Evolutionary conservation across 164 flowering plant genomes (phyloP).

Genomic region (Piper betle): DNA sequence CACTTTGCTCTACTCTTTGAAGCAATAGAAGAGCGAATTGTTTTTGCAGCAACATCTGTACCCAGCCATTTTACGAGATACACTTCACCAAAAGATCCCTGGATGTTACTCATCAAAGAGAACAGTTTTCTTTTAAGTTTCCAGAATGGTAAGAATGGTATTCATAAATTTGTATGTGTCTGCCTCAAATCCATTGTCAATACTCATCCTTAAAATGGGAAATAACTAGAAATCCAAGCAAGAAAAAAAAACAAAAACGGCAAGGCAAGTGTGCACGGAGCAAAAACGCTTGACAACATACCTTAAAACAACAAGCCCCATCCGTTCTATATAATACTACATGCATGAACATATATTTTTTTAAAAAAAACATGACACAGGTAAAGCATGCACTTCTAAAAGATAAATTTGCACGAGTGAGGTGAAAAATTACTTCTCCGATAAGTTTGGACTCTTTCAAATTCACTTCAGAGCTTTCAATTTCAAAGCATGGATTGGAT

Average conservation of each 20-base stretch:
- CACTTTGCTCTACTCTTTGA: slow-evolving; percentile 42
- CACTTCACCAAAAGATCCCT: slow-evolving; percentile 62
- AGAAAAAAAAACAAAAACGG: too few species aligned
- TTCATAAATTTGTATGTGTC: neutral
- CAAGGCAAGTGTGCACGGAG: neutral
- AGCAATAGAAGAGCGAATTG: slow-evolving; percentile 53
- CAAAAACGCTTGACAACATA: neutral
- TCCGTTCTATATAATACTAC: neutral
- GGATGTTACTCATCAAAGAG: neutral
- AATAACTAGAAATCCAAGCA: neutral
- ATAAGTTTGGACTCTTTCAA: slow-evolving; percentile 41
- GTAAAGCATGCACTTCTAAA: neutral
- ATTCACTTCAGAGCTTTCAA: slow-evolving; percentile 35
- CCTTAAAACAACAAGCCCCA: neutral
- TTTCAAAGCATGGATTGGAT: slow-evolving; percentile 32
- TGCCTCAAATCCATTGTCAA: neutral
- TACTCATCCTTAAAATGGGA: neutral
- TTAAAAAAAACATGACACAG: neutral
- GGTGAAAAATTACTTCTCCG: slow-evolving; percentile 37
- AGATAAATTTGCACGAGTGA: neutral
- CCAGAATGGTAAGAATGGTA: too few species aligned
- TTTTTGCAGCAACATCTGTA: slow-evolving; percentile 59
- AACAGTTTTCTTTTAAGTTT: too few species aligned
- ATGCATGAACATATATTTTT: neutral
- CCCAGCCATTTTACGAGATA: slow-evolving; percentile 60